A percentile compares a stretch with the other conserved stretches of the same genome.
Evolutionary conservation across 2,329 filamentous ascomycete genomes (phyloP).

Genomic region (Trichophyton mentagrophytes): DNA sequence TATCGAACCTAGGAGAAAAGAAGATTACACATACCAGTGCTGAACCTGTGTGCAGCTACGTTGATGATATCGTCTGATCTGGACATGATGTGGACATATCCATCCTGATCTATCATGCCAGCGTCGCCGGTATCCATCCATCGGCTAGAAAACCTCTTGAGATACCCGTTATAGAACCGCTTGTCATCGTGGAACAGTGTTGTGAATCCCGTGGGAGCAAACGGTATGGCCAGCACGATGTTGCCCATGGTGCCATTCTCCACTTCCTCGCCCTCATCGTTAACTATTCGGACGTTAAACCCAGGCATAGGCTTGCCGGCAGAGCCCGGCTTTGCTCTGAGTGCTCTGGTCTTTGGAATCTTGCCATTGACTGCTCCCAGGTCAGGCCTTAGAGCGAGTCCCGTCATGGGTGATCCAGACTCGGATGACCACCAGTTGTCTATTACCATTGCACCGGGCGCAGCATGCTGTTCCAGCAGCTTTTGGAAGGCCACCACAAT

Average conservation of each 20-base stretch:
- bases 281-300: slow-evolving; percentile 73
- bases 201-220: slow-evolving; percentile 76
- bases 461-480: slow-evolving; percentile 54
- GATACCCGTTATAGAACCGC: slow-evolving; percentile 72
- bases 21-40: slow-evolving; percentile 50
- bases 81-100: slow-evolving; percentile 51
- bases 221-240: slow-evolving; percentile 69
- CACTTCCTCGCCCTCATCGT: slow-evolving; percentile 64
- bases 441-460: slow-evolving; percentile 48
- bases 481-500: slow-evolving; percentile 72
- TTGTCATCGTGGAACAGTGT: slow-evolving; percentile 78
- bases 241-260: slow-evolving; percentile 71
- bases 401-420: slow-evolving; percentile 56
- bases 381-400: slow-evolving; percentile 50
- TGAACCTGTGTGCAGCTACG: slow-evolving; percentile 84
- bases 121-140: slow-evolving; percentile 91
- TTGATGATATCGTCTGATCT: slow-evolving; percentile 80
- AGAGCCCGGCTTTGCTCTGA: slow-evolving; percentile 58
- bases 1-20: no score
- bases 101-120: slow-evolving; percentile 67
- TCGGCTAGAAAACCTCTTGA: slow-evolving; percentile 65
- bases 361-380: slow-evolving; percentile 44
- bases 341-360: slow-evolving; percentile 32
- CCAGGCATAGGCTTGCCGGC: slow-evolving; percentile 87
- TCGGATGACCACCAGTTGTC: slow-evolving; percentile 68